Conservation (phyloP, 192 early-diverging fungal genomes). For the Linnemannia zychae region DNA sequence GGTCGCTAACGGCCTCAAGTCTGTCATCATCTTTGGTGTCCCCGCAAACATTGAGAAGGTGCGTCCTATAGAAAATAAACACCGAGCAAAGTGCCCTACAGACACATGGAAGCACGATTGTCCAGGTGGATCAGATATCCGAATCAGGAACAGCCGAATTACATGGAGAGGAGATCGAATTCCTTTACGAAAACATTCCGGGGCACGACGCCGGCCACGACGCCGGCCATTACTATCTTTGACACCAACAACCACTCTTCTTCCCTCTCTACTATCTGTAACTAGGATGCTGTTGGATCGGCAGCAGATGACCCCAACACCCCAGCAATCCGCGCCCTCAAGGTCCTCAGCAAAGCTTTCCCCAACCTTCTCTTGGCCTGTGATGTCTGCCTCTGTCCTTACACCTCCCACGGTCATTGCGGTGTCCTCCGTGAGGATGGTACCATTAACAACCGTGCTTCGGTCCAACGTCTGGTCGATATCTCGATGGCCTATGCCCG, state of each 20-base stretch:
- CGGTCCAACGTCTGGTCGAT: constrained; percentile 84
- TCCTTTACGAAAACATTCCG: background rate
- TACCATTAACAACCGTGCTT: constrained; percentile 84
- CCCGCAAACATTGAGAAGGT: constrained; percentile 77
- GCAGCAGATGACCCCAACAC: constrained; percentile 85
- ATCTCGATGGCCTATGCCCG: constrained; percentile 90
- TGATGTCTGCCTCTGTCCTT: constrained; percentile 98
- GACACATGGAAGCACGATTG: background rate
- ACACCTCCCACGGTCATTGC: constrained; percentile 97
- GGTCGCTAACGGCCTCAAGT: constrained; percentile 87
- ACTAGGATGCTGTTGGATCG: constrained; percentile 83
- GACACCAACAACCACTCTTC: background rate
- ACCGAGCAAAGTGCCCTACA: background rate
- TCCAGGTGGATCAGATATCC: background rate
- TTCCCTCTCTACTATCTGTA: too few species aligned
- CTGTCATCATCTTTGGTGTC: constrained; percentile 96
- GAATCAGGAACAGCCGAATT: background rate
- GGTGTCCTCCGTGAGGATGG: constrained; percentile 85
- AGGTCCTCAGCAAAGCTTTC: constrained; percentile 81
- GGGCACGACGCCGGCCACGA: background rate
- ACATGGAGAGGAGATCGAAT: constrained; percentile 2
- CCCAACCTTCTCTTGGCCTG: constrained; percentile 88
- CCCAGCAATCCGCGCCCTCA: constrained; percentile 89
- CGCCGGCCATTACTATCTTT: background rate
- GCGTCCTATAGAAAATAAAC: background rate